Evolutionary conservation across 441 rosid species (phyloP), one percentile per base, ranked within the genome.

Genomic region (Dalechampia spathulata): DNA sequence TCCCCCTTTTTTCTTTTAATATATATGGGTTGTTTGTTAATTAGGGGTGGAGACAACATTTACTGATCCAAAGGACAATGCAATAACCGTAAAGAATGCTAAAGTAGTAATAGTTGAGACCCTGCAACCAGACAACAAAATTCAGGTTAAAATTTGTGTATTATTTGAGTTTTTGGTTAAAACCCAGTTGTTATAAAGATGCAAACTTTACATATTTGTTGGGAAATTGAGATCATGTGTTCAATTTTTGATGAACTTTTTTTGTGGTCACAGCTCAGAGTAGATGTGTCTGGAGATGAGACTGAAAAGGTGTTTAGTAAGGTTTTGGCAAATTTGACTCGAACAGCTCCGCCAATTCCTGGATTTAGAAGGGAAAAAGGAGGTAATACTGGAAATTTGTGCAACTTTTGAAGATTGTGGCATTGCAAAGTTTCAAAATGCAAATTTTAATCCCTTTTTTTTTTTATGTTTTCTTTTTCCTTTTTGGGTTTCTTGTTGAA

Each of bases 301-400:
- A 83, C 86, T 3, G 71, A 76, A 45, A 76, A 60, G 42, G 78
- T 72, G 1, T 83, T 76, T 52, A 65, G 66, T 51, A 75, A 66
- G 63, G 75, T 79, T 50, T 67, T 83, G 67, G 55, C 47, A 25
- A 55, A 78, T 61, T 70, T 82, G 64, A 82, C 82, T 43, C 68
- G 65, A 42, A 58, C 78, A 12, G 83, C 83, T 22, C 90, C 86
- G 5, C 86, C 84, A 23, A 57, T 83, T 65, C 86, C 82, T 6
- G 86, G 90, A 47, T 80, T 83, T 66, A 76, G 86, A 14, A 61
- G 79, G 53, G 68, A 76, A 64, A 80, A 80, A 66, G 90, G 90
- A 62, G 90, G 90, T 83, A 63, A 19, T 2, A 14, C 15, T 37
- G 13, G 10, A 4, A 3, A 3, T 7, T 37, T 37, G 11, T 37